Evolutionary conservation across 768 basidiomycete species (phyloP), one percentile per base, ranked within the genome.

Genomic region (Hericium rajendrae): DNA sequence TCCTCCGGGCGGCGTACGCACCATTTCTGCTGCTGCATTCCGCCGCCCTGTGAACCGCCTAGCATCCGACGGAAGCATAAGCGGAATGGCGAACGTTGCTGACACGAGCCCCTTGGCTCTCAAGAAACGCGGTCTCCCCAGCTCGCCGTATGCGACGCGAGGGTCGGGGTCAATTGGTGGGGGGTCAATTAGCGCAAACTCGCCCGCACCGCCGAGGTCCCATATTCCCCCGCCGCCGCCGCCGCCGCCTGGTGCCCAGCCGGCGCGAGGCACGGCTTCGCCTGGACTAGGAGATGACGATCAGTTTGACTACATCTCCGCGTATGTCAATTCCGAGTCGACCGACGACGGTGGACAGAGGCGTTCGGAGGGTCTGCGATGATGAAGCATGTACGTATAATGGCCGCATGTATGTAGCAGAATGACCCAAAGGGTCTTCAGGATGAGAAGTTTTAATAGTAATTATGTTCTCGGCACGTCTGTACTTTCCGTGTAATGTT

Each of bases 1-100:
- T 73, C 73, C 55, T 32, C 53, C 65, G 6, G 6, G 63, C 22
- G 58, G 56, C 38, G 15, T 77, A 13, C 76, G 84, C 46, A 91
- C 81, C 56, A 89, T 91, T 54, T 80, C 85, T 2, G 88, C 87
- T 0, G 85, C 86, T 5, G 87, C 87, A 24, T 91, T 91, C 70
- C 80, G 78, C 64, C 74, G 85, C 28, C 81, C 77, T 37, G 73
- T 73, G 48, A 66, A 62, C 1, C 73, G 74, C 20, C 66, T 69
- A 40, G 62, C 65, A 38, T 71, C 68, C 48, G 60, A 63, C n/a
- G 38, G 28, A 38, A 20, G 48, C 57, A 15, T 51, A 48, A 12
- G 53, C 58, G 41, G 55, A 20, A 56, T 43, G 22, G 56, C 37
- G 54, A 43, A 8, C 32, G 22, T 71, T 8, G 72, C 72, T 22